Evolutionary conservation across 2,329 filamentous ascomycete species (phyloP).

Genomic region (Xylariaceae sp.): DNA sequence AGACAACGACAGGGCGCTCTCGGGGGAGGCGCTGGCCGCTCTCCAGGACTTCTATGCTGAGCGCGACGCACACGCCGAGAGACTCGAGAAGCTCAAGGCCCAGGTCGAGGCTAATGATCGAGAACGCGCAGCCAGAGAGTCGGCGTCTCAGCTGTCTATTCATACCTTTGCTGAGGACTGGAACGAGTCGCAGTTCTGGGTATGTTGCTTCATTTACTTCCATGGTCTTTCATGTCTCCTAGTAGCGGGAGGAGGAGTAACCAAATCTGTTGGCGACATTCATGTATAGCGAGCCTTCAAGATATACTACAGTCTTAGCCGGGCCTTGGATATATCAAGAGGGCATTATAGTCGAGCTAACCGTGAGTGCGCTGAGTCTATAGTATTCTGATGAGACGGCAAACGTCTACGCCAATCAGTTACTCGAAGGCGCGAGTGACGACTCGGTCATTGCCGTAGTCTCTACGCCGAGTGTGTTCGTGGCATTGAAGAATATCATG

Average conservation of each 20-base stretch:
- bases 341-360: neutral
- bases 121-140: no score
- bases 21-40: conserved; percentile 69
- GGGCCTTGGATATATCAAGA: no score
- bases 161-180: conserved; percentile 79
- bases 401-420: conserved; percentile 64
- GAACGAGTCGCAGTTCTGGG: conserved; percentile 87
- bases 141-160: conserved; percentile 58
- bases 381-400: conserved; percentile 79
- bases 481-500: conserved; percentile 75
- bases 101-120: conserved; percentile 59
- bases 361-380: no score
- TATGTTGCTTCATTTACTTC: conserved; percentile 45
- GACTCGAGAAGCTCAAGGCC: conserved; percentile 72
- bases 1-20: conserved; percentile 60
- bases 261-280: no score
- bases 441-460: conserved; percentile 71
- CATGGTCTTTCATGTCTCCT: neutral
- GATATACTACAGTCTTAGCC: no score
- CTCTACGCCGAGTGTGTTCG: conserved; percentile 78
- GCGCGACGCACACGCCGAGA: conserved; percentile 68
- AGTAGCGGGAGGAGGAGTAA: no score
- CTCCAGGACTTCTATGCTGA: conserved; percentile 77
- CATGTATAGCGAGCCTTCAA: no score
- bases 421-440: conserved; percentile 66